Base-by-base conservation (phyloP, 495 filamentous ascomycete species). In the Tetracladium setigerum region DNA sequence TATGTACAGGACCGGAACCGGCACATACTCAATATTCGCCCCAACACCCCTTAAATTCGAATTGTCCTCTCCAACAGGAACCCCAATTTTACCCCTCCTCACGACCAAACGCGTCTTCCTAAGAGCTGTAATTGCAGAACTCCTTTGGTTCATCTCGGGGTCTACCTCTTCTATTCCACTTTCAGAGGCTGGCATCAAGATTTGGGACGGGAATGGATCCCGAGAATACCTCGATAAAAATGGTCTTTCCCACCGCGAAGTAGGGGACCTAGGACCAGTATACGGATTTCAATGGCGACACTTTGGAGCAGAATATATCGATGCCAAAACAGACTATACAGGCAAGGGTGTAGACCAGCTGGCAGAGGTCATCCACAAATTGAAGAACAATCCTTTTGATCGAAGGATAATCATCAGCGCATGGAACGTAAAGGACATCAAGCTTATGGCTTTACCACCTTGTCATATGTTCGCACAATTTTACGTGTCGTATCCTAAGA, bases 381-480 rank as follows among this genome's bases (percentile, higher is more conserved):
- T 97, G 16, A 79, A 75, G 55, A 74, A 79, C 2, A 85, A 79
- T 53, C 92, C 92, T 0, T 94, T 86, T 59, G 92, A 97, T 60
- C 76, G 92, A 1, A 68, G 92, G 22, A 86, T 98, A 52, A 86
- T 98, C 52, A 72, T 98, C 46, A 82, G 72, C 46, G 92, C 92
- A 1, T 98, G 92, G 92, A 97, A 97, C 60, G 88, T 88, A 2
- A 76, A 76, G 5, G 92, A 95, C 62, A 56, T 98, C 56, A 66
- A 66, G 38, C 81, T 86, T 64, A 98, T 97, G 92, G 92, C 89
- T 2, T 73, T 98, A 15, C 92, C 92, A 52, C 92, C 94, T 4
- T 98, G 92, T 60, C 92, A 97, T 64, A 95, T 98, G 92, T 95
- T 98, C 68, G 91, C 91, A 12, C 94, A 97, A 67, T 97, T 97